Evolutionary conservation across 2,329 filamentous ascomycete genomes (phyloP), one percentile per base, ranked within the genome.

Genomic region (Apiospora pterosperma): DNA sequence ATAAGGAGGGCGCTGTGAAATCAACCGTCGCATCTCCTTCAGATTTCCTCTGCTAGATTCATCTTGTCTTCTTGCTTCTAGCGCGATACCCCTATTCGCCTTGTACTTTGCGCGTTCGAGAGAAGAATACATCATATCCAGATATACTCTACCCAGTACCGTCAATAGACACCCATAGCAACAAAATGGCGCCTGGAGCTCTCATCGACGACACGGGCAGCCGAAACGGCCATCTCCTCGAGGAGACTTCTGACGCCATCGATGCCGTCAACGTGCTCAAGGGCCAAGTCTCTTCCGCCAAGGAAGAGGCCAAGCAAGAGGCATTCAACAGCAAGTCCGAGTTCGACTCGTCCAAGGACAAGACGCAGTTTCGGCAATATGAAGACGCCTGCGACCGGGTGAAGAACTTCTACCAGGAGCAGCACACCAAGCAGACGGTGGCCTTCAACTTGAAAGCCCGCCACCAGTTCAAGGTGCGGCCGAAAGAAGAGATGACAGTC

Each of bases 401-500:
- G 76, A 93, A 93, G 83, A 86, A 85, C 81, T 96, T 97, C 80
- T 97, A 97, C 85, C 84, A 82, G 65, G 92, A 88, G 74, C 87
- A 89, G 74, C 87, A 89, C 76, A 81, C 82, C 74, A 88, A 88
- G 81, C 91, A 93, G 78, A 93, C 90, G 59, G 88, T 92, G 0
- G 88, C 91, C 11, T 96, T 94, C 85, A 97, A 97, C 82, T 84
- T 96, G 52, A 88, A 89, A 68, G 92, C 91, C 16, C 91, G 93
- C 19, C 88, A 90, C 70, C 81, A 85, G 63, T 92, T 93, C 80
- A 81, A 88, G 77, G 84, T 83, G 68, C 87, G 91, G 21, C 73
- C 72, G 44, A 80, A 83, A 63, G 88, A 90, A 19, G 85, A 91
- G 77, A 92, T 97, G 91, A 90, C 89, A 67, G 85, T 97, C 76